Conservation (phyloP, 2,329 filamentous ascomycete species). For the Endoconidiophora laricicola region DNA sequence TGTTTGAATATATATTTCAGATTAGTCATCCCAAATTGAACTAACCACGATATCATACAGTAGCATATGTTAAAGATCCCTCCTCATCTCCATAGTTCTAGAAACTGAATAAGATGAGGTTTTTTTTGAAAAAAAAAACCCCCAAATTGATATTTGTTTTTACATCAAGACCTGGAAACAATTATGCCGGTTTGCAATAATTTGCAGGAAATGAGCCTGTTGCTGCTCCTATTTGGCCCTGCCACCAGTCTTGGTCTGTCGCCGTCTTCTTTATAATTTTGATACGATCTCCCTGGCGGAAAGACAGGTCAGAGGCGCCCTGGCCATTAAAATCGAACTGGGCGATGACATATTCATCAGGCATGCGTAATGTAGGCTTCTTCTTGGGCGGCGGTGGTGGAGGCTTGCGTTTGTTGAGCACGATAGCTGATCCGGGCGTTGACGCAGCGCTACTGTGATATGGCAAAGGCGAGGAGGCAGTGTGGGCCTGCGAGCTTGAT, state of each 20-base stretch:
- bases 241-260: constrained; percentile 77
- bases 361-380: constrained; percentile 46
- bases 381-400: constrained; percentile 35
- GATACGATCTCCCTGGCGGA: constrained; percentile 63
- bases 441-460: too few relatives aligned
- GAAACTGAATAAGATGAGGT: too few relatives aligned
- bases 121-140: too few relatives aligned
- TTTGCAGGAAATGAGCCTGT: constrained; percentile 69
- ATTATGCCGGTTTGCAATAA: constrained; percentile 41
- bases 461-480: neutral
- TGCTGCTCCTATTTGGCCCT: constrained; percentile 53
- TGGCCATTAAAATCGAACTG: constrained; percentile 61
- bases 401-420: constrained; percentile 6
- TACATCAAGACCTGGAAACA: too few relatives aligned
- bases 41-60: too few relatives aligned
- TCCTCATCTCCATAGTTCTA: too few relatives aligned
- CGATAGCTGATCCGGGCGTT: neutral
- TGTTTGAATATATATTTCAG: too few relatives aligned
- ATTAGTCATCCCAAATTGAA: too few relatives aligned
- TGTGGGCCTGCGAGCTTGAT: constrained; percentile 7
- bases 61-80: too few relatives aligned
- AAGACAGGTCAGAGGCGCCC: constrained; percentile 51
- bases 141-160: too few relatives aligned
- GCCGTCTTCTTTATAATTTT: constrained; percentile 61
- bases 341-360: constrained; percentile 47